Percentiles rank a stretch among this genome's conserved stretches.
These are phyloP conservation scores for Pseudoscleropodium purum DNA, from an alignment of 225 moss, liverwort and hornwort species.

Conservation along the genomic window DNA sequence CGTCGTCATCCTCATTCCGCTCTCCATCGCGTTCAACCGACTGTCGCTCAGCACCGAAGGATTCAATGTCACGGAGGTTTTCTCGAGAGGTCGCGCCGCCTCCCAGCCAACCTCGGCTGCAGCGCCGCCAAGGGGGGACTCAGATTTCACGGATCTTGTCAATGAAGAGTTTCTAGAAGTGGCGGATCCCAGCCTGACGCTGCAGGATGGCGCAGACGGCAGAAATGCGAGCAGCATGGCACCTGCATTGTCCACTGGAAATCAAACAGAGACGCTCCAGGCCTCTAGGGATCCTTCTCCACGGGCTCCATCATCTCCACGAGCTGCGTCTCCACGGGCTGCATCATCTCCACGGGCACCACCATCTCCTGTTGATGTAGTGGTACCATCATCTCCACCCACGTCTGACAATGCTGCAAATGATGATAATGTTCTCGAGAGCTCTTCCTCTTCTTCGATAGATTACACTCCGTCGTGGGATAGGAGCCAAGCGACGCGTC, in stretches of 20 bases:
- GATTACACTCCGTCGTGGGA: not conserved
- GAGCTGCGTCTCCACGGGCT: not conserved
- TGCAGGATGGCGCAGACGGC: not conserved
- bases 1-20: not conserved
- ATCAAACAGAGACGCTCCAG: not conserved
- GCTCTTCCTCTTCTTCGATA: not conserved
- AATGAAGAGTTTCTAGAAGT: not conserved
- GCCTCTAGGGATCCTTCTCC: not conserved
- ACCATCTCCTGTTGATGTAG: not conserved
- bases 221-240: not conserved
- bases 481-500: constrained; percentile 12
- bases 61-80: not conserved
- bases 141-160: not conserved
- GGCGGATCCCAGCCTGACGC: not conserved
- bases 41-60: not conserved
- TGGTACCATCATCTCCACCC: not conserved
- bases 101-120: not conserved
- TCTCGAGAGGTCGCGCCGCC: not conserved
- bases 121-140: not conserved
- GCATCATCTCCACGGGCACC: too few species aligned
- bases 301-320: not conserved
- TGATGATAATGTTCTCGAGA: not conserved
- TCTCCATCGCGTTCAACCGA: constrained; percentile 2
- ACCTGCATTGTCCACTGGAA: not conserved
- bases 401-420: not conserved